Evolutionary conservation across 2,329 filamentous ascomycete species (phyloP).

Genomic region (Fusarium verrucosum): DNA sequence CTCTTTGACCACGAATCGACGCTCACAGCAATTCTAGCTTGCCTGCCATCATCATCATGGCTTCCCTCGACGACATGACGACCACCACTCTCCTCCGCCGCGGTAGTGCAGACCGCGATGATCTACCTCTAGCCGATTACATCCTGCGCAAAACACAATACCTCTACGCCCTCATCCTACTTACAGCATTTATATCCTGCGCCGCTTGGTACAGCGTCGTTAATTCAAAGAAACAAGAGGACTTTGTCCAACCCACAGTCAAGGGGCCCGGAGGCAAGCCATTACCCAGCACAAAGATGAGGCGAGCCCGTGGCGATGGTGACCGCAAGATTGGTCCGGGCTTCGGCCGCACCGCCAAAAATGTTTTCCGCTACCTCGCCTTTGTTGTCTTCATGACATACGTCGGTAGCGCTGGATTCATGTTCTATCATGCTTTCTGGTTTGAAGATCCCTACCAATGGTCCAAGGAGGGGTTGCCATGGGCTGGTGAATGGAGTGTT

Average conservation of each 20-base stretch:
- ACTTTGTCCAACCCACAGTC: slow-evolving; percentile 57
- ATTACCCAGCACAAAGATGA: slow-evolving; percentile 73
- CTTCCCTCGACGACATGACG: slow-evolving; percentile 46
- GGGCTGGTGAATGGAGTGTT: slow-evolving; percentile 81
- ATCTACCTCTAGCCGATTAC: slow-evolving; percentile 50
- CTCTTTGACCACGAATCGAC: slow-evolving; percentile 37
- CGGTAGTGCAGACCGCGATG: slow-evolving; percentile 39
- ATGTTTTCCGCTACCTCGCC: slow-evolving; percentile 79
- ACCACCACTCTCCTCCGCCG: slow-evolving; percentile 42
- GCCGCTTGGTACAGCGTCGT: slow-evolving; percentile 64
- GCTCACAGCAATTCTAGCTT: slow-evolving; percentile 43
- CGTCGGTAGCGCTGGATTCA: slow-evolving; percentile 75
- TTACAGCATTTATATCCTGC: slow-evolving; percentile 60
- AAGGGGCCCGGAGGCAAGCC: slow-evolving; percentile 90
- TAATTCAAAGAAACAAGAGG: slow-evolving; percentile 60
- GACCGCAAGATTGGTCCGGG: slow-evolving; percentile 57
- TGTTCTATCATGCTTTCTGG: slow-evolving; percentile 76
- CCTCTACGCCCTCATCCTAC: slow-evolving; percentile 62
- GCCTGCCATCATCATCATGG: slow-evolving; percentile 53
- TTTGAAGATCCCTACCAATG: slow-evolving; percentile 52
- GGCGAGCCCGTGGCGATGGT: slow-evolving; percentile 58
- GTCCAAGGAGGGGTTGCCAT: slow-evolving; percentile 61
- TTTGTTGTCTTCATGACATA: slow-evolving; percentile 78
- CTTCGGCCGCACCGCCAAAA: slow-evolving; percentile 73
- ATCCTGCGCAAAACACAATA: slow-evolving; percentile 60